phyloP scores from a whole-genome alignment of 306 rosid species.

The Vigna hirtella region DNA sequence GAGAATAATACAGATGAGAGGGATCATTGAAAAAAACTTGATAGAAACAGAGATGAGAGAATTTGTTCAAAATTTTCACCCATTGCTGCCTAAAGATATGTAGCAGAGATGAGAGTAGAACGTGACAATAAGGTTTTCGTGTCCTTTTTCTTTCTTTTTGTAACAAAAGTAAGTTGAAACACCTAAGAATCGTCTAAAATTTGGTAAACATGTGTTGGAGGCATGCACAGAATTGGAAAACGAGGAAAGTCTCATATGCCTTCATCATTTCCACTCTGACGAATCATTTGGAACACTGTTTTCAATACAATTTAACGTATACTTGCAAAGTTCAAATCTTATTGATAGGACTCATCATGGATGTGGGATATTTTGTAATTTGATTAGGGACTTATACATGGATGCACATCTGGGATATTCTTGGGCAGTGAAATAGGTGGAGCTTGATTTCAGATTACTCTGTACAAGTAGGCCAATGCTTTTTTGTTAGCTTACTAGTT shows the following conservation, averaged over 20 bases:
- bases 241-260: constrained; percentile 15
- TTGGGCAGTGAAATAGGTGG: neutral
- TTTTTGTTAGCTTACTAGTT: neutral
- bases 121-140: neutral
- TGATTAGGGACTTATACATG: neutral
- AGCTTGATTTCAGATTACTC: neutral
- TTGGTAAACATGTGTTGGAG: constrained; percentile 6
- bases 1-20: neutral
- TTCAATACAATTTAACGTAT: constrained; percentile 20
- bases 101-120: constrained; percentile 21
- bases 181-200: neutral
- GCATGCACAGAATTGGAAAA: neutral
- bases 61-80: constrained; percentile 5
- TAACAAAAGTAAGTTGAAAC: constrained; percentile 12
- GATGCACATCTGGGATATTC: neutral
- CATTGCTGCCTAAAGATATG: neutral
- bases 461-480: neutral
- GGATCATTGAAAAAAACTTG: neutral
- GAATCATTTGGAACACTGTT: constrained; percentile 17
- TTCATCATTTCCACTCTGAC: neutral
- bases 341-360: neutral
- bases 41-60: constrained; percentile 7
- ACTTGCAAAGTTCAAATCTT: neutral
- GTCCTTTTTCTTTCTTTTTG: neutral
- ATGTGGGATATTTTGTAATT: neutral